Base-by-base conservation (phyloP, 2,329 filamentous ascomycete species). In the Penicillium sp. region DNA sequence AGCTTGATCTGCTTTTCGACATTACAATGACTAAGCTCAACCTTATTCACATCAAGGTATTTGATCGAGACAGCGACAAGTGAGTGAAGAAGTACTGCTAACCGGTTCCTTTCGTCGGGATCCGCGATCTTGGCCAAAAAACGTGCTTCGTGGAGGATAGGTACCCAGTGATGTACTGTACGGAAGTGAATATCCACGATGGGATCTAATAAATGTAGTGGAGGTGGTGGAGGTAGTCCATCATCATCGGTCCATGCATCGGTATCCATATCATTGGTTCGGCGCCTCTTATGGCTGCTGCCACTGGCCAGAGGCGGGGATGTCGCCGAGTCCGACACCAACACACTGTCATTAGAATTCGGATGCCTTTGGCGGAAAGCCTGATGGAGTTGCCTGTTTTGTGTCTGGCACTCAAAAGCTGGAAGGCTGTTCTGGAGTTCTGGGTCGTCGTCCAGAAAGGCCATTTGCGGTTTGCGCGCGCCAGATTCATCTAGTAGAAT, bases 51-150 rank as follows among this genome's bases (percentile, higher is more conserved):
- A 13, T 19, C 19, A 19, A 27, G 26, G 1, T 56, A 51, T 26
- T 44, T 50, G 5, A 44, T 26, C 16, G 33, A 68, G 43, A 75
- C 68, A 9, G 77, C 74, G 37, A 64, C 24, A 50, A 77, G 75
- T 1, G 74, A 68, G 52, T 76, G 70, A 13, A 77, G 56, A 13
- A 78, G 63, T 0, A 72, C 65, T 2, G 63, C 59, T 41, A 77
- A 56, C 10, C 61, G 61, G 3, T 41, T 31, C 16, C 61, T 58
- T n/a, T 70, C 60, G 1, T 53, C 24, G 3, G 64, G 51, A 26
- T 69, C 53, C 11, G 49, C 26, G 9, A 74, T 33, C 5, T 68
- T 63, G 19, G 48, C 50, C 0, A 63, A 45, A 33, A 64, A 64
- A 13, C 56, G 33, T 5, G 37, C 49, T 33, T 58, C 48, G 13